These are phyloP conservation scores for Neonothopanus nambi DNA, from an alignment of 1,284 basidiomycete species.

Conservation along the genomic window DNA sequence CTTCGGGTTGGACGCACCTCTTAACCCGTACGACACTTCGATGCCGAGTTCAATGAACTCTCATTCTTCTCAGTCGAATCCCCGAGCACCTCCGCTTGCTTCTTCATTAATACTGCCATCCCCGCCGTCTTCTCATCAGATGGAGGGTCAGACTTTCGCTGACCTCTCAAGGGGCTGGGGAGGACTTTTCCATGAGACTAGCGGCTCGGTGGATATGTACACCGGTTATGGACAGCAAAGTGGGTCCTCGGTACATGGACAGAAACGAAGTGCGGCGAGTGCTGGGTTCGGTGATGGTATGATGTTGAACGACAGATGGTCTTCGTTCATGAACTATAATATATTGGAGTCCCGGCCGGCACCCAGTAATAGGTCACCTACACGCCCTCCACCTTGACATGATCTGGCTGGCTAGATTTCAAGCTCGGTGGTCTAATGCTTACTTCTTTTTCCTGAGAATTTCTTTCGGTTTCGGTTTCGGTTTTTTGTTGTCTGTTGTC, in stretches of 20 bases:
- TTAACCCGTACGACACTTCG: background rate
- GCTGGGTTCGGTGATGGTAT: constrained; percentile 17
- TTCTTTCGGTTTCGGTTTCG: no score
- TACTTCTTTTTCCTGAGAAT: no score
- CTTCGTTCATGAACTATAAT: constrained; percentile 36
- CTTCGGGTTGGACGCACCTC: background rate
- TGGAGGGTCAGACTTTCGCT: background rate
- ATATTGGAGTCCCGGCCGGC: constrained; percentile 19
- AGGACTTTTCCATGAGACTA: constrained; percentile 37
- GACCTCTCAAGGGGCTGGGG: constrained; percentile 30
- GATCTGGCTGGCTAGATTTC: no score
- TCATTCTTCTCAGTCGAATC: background rate
- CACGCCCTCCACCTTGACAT: no score
- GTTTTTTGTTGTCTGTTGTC: no score
- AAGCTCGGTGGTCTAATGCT: no score
- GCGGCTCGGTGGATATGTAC: constrained; percentile 20
- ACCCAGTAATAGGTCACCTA: no score
- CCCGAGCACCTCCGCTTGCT: background rate
- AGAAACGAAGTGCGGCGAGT: background rate
- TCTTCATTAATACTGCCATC: background rate
- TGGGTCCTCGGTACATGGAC: no score
- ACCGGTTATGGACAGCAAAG: background rate
- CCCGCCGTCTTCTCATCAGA: constrained; percentile 5
- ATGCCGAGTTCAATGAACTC: background rate
- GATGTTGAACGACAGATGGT: constrained; percentile 41